phyloP scores from a whole-genome alignment of 768 basidiomycete species.

The Lactarius trivialis region DNA sequence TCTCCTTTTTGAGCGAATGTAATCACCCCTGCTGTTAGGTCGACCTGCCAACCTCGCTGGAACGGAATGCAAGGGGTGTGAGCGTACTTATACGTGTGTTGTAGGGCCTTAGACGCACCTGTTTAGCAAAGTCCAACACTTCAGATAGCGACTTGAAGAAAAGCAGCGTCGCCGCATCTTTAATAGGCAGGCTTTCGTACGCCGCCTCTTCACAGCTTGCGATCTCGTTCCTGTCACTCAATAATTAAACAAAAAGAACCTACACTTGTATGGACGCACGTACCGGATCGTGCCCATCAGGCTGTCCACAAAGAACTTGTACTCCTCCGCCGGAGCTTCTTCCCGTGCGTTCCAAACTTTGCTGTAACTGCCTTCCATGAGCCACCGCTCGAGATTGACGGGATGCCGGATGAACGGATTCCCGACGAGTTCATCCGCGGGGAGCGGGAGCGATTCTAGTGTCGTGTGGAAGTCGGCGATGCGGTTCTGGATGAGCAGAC shows the following conservation, averaged over 20 bases:
- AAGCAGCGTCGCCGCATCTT: slow-evolving; percentile 83
- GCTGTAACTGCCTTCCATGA: slow-evolving; percentile 98
- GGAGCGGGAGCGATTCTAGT: slow-evolving; percentile 77
- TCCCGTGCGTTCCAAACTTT: slow-evolving; percentile 96
- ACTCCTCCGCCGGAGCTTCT: slow-evolving; percentile 89
- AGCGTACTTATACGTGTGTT: not conserved
- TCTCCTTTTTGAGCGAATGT: slow-evolving; percentile 77
- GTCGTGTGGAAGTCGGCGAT: slow-evolving; percentile 98
- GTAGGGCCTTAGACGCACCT: slow-evolving; percentile 41
- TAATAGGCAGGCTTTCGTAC: slow-evolving; percentile 84
- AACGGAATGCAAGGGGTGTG: slow-evolving; percentile 7
- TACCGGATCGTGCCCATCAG: slow-evolving; percentile 92
- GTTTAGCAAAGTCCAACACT: slow-evolving; percentile 71
- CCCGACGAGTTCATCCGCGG: slow-evolving; percentile 57
- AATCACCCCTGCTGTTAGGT: slow-evolving; percentile 62
- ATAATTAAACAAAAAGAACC: slow-evolving; percentile 4
- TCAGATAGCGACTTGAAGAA: slow-evolving; percentile 86
- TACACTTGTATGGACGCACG: slow-evolving; percentile 20
- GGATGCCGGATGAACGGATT: slow-evolving; percentile 79
- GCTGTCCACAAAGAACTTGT: slow-evolving; percentile 89
- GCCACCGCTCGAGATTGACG: slow-evolving; percentile 89
- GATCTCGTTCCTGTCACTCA: slow-evolving; percentile 74
- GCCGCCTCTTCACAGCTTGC: slow-evolving; percentile 94
- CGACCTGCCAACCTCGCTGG: slow-evolving; percentile 81
- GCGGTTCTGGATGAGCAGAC: slow-evolving; percentile 89